Evolutionary conservation across 805 yeast genomes (phyloP).

Genomic region (Tetrapisispora pingtungensis): DNA sequence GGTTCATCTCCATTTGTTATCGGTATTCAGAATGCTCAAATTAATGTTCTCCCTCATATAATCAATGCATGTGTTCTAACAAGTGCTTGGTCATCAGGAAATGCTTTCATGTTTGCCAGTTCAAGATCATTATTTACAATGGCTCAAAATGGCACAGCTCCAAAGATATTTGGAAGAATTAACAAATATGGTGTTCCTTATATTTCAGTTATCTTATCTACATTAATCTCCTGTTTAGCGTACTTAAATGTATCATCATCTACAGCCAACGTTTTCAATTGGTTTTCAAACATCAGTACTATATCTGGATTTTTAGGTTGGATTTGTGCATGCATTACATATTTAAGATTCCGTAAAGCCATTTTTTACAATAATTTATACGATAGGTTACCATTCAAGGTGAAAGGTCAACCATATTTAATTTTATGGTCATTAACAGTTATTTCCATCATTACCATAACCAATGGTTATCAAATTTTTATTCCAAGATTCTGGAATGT

Average conservation of each 20-base stretch:
- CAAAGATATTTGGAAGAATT: constrained; percentile 37
- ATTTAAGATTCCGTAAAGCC: constrained; percentile 57
- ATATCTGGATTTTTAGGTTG: constrained; percentile 60
- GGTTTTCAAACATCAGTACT: constrained; percentile 58
- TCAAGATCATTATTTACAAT: constrained; percentile 38
- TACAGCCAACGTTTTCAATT: constrained; percentile 45
- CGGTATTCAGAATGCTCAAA: constrained; percentile 54
- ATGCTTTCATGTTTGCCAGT: constrained; percentile 45
- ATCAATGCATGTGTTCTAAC: constrained; percentile 52
- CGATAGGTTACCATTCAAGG: constrained; percentile 49
- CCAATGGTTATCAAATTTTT: constrained; percentile 68
- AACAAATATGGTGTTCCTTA: constrained; percentile 49
- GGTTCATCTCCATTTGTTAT: constrained; percentile 59
- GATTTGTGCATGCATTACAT: constrained; percentile 44
- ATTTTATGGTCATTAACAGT: constrained; percentile 44
- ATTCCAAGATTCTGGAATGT: constrained; percentile 39
- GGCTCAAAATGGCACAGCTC: constrained; percentile 44
- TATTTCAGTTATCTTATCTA: constrained; percentile 20
- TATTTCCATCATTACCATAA: constrained; percentile 44
- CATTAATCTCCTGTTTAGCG: constrained; percentile 35
- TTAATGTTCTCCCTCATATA: constrained; percentile 48
- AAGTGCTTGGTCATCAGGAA: constrained; percentile 43
- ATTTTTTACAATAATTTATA: constrained; percentile 40
- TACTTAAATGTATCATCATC: constrained; percentile 46
- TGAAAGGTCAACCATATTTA: constrained; percentile 47